Base-by-base conservation (phyloP, 192 early-diverging fungal species). In the Phycomyces nitens region DNA sequence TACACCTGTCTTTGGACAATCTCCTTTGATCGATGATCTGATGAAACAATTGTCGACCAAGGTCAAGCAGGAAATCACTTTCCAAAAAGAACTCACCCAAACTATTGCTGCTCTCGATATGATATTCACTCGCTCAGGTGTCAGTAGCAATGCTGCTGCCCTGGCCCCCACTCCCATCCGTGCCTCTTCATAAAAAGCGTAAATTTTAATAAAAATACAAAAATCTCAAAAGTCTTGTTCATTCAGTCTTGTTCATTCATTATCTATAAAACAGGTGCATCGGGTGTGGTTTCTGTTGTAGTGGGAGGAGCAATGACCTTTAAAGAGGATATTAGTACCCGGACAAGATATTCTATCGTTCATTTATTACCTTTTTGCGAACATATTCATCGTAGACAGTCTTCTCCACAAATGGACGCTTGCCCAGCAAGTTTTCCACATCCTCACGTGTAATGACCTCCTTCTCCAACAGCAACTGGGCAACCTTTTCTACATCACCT, bases 361-460 rank as follows among this genome's bases (percentile, higher is more conserved):
- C 18, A 41, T 23, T 47, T 47, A 11, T 47, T 63, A 63, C 62
- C 62, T 63, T 24, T 50, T 65, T 65, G 40, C 71, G 43, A 50
- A 89, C 77, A 76, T 84, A 88, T 63, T 88, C 86, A 68, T 89
- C 88, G 61, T 82, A 88, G 64, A 82, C 80, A 27, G 82, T 79
- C 67, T 86, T 86, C 40, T 92, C 89, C 57, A 78, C 77, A 77
- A 92, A 92, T 18, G 91, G 91, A 2, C 91, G 84, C 71, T 80
- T 87, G 42, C 97, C 97, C 56, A 99, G 74, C 44, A 97, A 63
- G 21, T 80, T 74, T 51, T 95, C 84, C 94, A 99, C 97, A 64
- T 99, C 97, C 61, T 98, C 96, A 44, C 95, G 86, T 26, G 91
- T 91, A 58, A 98, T 75, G 29, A 99, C 96, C 77, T 99, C 97